Evolutionary conservation across 1,284 basidiomycete genomes (phyloP), one percentile per base, ranked within the genome.

Genomic region (Leccinum glutinopallens): DNA sequence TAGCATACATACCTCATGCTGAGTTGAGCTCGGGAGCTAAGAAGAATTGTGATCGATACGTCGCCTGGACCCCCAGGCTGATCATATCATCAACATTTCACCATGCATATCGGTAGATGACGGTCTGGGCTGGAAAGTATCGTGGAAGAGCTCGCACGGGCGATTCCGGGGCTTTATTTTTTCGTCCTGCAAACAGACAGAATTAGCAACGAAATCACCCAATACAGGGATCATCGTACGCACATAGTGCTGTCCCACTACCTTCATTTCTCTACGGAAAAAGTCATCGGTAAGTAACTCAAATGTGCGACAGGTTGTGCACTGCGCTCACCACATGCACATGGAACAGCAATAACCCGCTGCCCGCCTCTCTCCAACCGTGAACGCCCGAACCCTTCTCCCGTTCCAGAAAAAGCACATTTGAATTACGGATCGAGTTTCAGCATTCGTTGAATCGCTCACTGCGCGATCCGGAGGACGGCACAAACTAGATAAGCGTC

Each of bases 331-430:
- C 6, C 37, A 13, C 22, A 22, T 2, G 49, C 22, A 53, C n/a
- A 46, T 46, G 17, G n/a, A 46, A 46, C 10, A 46, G 43, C 43
- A 19, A 19, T 10, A 12, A n/a, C n/a, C 43, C 12, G 12, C 12
- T 22, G 6, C 46, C 46, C 10, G 10, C 46, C 46, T 19, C 46
- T 41, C 53, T n/a, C n/a, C 35, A 49, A 37, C 51, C 64, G 69
- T 56, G 12, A 32, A 60, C 25, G 4, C 56, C 64, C 67, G 67
- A 51, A 19, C 5, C 10, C 13, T 25, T 8, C 32, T 17, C n/a
- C 12, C 10, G 12, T 57, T 39, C 70, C 60, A 68, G 9, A 41
- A n/a, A 0, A 12, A 49, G 19, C 19, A 19, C 19, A 49, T 49
- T 49, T 49, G 19, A 49, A 56, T 43, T 25, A 13, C 41, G 32